Evolutionary conservation across 805 yeast genomes (phyloP).

Genomic region (Yamadazyma olivae): DNA sequence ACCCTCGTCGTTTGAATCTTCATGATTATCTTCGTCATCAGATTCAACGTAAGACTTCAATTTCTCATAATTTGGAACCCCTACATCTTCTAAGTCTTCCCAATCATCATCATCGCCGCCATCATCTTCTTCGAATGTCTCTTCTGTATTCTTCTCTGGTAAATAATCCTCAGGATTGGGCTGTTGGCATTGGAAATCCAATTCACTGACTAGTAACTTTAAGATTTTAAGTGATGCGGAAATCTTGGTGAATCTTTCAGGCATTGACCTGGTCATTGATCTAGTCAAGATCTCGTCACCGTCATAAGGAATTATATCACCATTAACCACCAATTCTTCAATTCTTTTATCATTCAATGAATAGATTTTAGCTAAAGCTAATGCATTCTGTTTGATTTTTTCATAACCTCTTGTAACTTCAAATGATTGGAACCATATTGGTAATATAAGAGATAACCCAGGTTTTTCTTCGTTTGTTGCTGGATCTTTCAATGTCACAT

Average conservation of each 20-base stretch:
- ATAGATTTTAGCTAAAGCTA: conserved; percentile 69
- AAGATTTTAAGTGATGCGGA: conserved; percentile 71
- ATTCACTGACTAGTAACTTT: conserved; percentile 66
- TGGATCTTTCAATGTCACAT: conserved; percentile 24
- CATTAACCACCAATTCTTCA: conserved; percentile 58
- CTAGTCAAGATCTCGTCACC: conserved; percentile 76
- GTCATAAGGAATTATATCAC: conserved; percentile 65
- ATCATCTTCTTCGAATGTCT: conserved; percentile 23
- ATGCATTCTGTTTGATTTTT: conserved; percentile 61
- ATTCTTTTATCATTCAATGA: conserved; percentile 55
- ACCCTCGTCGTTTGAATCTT: conserved; percentile 26
- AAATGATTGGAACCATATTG: conserved; percentile 81
- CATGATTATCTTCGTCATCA: conserved; percentile 38
- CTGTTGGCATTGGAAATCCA: conserved; percentile 59
- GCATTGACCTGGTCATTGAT: conserved; percentile 71
- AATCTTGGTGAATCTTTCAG: conserved; percentile 59
- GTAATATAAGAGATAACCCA: conserved; percentile 57
- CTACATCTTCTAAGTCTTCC: conserved; percentile 75
- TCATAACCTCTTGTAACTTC: conserved; percentile 78
- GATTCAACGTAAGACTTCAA: conserved; percentile 54
- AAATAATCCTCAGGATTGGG: conserved; percentile 40
- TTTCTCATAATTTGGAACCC: conserved; percentile 60
- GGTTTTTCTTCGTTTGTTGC: conserved; percentile 18
- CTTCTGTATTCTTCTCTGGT: conserved; percentile 48
- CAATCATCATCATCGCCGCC: conserved; percentile 58